Evolutionary conservation across 805 yeast species (phyloP), one percentile per base, ranked within the genome.

Genomic region (Teunomyces tritomae): DNA sequence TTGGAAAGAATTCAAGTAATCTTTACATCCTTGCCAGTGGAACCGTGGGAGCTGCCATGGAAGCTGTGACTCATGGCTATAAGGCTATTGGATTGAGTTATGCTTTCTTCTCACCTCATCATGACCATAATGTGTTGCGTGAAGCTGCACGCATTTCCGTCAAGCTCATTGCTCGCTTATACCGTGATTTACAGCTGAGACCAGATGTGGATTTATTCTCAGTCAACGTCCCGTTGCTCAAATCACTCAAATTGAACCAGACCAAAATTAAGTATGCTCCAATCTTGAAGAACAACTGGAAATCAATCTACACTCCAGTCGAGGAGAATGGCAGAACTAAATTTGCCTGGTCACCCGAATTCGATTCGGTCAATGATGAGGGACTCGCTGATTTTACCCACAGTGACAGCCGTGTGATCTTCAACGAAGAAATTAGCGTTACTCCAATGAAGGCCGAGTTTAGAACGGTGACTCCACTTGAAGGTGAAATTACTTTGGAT

Each of bases 41-140:
- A 10, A 94, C 99, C 2, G 85, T 94, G 13, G 99, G 99, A 24
- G 98, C 96, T 3, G 94, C 97, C 0, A 80, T 91, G 89, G 99
- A 94, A 68, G 95, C 91, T 1, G 87, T 86, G 2, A 79, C 91
- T 36, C 80, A 77, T 47, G 85, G 84, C 0, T 80, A 82, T 28
- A 83, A 76, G 54, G 72, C 96, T 4, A 76, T 94, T 52, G 97
- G 96, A 1, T 58, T 94, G 29, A 87, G 96, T 32, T 92, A 82
- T 74, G 94, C 96, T n/a, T 94, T 85, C 61, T 80, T 77, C 46
- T 64, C 71, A 26, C 67, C 77, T 40, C 64, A 70, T 14, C 83
- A 84, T 49, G 74, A 78, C 48, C 70, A 73, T 34, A 65, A 67
- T 13, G 67, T 79, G 8, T 62, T 89, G 47, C 67, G 67, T 9